These are phyloP conservation scores for Schoenoplectus triqueter DNA, from an alignment of 202 grass and related monocot species.

Conservation along the genomic window DNA sequence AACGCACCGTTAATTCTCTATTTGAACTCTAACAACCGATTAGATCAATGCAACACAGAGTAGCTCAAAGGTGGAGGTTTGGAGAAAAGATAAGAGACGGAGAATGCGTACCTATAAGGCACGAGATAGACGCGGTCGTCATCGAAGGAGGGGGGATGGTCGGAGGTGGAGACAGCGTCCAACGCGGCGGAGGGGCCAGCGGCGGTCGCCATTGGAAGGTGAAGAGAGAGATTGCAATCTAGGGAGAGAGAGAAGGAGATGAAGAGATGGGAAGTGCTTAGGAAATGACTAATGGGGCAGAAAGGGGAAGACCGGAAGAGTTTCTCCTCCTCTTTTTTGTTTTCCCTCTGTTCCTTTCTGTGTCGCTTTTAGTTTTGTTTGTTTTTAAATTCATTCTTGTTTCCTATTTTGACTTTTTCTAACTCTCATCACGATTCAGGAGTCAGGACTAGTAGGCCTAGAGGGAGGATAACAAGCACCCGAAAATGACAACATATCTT, in stretches of 20 bases:
- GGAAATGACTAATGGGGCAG: slow-evolving; percentile 1
- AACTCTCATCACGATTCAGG: neutral
- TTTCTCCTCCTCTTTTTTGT: slow-evolving; percentile 7
- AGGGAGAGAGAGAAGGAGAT: slow-evolving; percentile 2
- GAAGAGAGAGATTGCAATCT: slow-evolving; percentile 43
- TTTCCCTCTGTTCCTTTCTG: slow-evolving; percentile 24
- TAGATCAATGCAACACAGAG: slow-evolving; percentile 15
- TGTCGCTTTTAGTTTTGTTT: slow-evolving; percentile 25
- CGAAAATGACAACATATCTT: neutral
- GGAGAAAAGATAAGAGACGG: neutral
- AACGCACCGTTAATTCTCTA: neutral
- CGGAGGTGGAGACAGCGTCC: slow-evolving; percentile 50
- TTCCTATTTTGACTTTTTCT: neutral
- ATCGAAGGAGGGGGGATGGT: slow-evolving; percentile 40
- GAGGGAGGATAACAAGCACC: neutral
- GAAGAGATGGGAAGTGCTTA: slow-evolving; percentile 31
- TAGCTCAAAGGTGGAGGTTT: neutral
- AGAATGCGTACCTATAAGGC: slow-evolving; percentile 54
- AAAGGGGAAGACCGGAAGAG: neutral
- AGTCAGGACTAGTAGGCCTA: neutral
- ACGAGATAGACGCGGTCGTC: slow-evolving; percentile 73
- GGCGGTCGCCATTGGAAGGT: slow-evolving; percentile 47
- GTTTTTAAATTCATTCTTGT: neutral
- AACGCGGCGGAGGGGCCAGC: slow-evolving; percentile 50
- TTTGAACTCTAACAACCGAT: neutral